phyloP scores from a whole-genome alignment of 305 asterid species.

The Petunia hybrid region DNA sequence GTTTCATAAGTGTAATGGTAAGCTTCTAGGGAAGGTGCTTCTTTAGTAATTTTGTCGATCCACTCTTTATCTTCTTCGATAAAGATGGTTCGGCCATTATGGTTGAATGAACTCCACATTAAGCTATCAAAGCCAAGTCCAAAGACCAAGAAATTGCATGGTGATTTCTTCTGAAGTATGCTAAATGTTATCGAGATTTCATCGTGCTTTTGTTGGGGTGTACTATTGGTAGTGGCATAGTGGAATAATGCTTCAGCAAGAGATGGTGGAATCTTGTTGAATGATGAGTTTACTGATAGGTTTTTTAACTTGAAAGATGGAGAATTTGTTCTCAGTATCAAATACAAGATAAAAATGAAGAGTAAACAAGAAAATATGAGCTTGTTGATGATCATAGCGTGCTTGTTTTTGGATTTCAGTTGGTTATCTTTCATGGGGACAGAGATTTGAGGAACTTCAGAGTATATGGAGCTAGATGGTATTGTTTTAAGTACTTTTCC shows the following conservation, averaged over 20 bases:
- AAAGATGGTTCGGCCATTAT: conserved; percentile 74
- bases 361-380: conserved; percentile 34
- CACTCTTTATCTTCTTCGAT: conserved; percentile 71
- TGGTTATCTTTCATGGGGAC: neutral
- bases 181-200: conserved; percentile 68
- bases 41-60: conserved; percentile 52
- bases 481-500: neutral
- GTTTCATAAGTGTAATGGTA: conserved; percentile 66
- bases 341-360: conserved; percentile 35
- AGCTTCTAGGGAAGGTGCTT: conserved; percentile 65
- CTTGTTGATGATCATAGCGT: conserved; percentile 26
- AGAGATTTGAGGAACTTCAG: neutral
- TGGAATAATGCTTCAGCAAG: conserved; percentile 67
- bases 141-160: conserved; percentile 80
- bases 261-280: conserved; percentile 68
- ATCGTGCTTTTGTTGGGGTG: conserved; percentile 78
- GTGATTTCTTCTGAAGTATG: conserved; percentile 67
- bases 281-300: conserved; percentile 36
- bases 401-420: conserved; percentile 10
- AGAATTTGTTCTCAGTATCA: conserved; percentile 33
- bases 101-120: conserved; percentile 82
- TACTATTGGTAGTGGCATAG: conserved; percentile 71
- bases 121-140: conserved; percentile 87
- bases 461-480: neutral
- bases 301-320: conserved; percentile 38